A percentile compares a stretch with the other conserved stretches of the same genome.
Conservation (phyloP, 2,329 filamentous ascomycete genomes). For the Alternaria sp. region DNA sequence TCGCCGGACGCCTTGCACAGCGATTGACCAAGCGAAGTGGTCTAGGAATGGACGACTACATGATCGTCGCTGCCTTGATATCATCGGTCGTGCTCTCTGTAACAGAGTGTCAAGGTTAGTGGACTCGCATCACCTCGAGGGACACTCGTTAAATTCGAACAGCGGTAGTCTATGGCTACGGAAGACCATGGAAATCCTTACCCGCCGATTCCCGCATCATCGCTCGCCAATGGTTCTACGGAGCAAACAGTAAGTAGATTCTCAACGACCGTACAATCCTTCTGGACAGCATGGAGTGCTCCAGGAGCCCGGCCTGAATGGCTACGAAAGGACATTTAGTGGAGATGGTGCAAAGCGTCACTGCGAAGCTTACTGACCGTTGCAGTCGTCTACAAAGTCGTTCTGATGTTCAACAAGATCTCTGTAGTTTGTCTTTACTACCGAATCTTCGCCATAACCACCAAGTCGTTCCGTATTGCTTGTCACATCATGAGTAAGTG, state of each 20-base stretch:
- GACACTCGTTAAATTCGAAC: not conserved
- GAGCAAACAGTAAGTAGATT: slow-evolving; percentile 28
- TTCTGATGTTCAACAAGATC: slow-evolving; percentile 44
- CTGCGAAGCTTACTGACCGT: not conserved
- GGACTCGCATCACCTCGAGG: not conserved
- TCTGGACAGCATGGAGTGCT: not conserved
- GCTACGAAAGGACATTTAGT: not conserved
- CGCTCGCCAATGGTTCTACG: slow-evolving; percentile 39
- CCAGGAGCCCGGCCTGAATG: not conserved
- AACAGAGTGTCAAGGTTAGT: slow-evolving; percentile 33
- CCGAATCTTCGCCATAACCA: slow-evolving; percentile 41
- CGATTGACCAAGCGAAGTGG: slow-evolving; percentile 23
- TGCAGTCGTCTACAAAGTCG: slow-evolving; percentile 46
- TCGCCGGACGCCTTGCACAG: slow-evolving; percentile 24
- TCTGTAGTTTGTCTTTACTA: slow-evolving; percentile 44
- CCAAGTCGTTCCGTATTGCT: slow-evolving; percentile 32
- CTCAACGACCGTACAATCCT: not conserved
- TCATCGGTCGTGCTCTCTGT: slow-evolving; percentile 26
- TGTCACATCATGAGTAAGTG: slow-evolving; percentile 30
- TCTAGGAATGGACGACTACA: slow-evolving; percentile 30
- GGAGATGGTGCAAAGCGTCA: not conserved
- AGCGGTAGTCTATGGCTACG: slow-evolving; percentile 34
- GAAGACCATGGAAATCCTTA: slow-evolving; percentile 23
- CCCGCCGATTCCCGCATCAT: slow-evolving; percentile 18
- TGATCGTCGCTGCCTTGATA: slow-evolving; percentile 28